Evolutionary conservation across 257 asterid species (phyloP).

Genomic region (Rehmannia glutinosa): DNA sequence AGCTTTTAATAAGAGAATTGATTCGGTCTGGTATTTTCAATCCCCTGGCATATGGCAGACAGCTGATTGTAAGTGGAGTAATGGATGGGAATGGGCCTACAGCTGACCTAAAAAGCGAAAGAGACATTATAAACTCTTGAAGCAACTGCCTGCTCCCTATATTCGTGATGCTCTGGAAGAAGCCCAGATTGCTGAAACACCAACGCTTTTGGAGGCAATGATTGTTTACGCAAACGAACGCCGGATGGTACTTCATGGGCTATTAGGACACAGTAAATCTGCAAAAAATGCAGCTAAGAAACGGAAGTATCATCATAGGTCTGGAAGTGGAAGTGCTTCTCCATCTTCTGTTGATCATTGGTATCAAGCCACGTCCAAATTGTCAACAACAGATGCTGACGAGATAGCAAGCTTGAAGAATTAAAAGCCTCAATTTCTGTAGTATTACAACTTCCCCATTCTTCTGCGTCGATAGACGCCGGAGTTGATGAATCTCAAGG

Average conservation of each 20-base stretch:
- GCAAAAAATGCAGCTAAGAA: constrained; percentile 38
- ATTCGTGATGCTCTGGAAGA: constrained; percentile 61
- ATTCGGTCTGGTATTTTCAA: constrained; percentile 72
- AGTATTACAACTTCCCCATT: constrained; percentile 59
- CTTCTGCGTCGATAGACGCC: constrained; percentile 31
- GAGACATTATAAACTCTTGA: constrained; percentile 85
- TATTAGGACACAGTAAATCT: constrained; percentile 40
- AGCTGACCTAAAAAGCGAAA: constrained; percentile 55
- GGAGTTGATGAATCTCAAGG: constrained; percentile 57
- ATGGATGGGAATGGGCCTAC: constrained; percentile 67
- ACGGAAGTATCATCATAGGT: constrained; percentile 30
- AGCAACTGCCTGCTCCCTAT: constrained; percentile 75
- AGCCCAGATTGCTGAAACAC: constrained; percentile 52
- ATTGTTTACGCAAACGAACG: constrained; percentile 78
- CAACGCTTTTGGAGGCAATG: constrained; percentile 53
- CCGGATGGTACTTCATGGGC: constrained; percentile 62
- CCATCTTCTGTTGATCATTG: constrained; percentile 52
- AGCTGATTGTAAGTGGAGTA: constrained; percentile 86
- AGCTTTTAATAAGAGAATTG: constrained; percentile 73
- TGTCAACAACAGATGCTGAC: constrained; percentile 25
- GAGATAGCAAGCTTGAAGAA: constrained; percentile 59
- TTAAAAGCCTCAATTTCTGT: constrained; percentile 60
- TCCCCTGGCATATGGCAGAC: constrained; percentile 92
- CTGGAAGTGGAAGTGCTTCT: constrained; percentile 41
- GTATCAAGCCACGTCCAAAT: constrained; percentile 39